Conservation (phyloP, 345 rosid species). For the Bruguiera gymnorhiza region DNA sequence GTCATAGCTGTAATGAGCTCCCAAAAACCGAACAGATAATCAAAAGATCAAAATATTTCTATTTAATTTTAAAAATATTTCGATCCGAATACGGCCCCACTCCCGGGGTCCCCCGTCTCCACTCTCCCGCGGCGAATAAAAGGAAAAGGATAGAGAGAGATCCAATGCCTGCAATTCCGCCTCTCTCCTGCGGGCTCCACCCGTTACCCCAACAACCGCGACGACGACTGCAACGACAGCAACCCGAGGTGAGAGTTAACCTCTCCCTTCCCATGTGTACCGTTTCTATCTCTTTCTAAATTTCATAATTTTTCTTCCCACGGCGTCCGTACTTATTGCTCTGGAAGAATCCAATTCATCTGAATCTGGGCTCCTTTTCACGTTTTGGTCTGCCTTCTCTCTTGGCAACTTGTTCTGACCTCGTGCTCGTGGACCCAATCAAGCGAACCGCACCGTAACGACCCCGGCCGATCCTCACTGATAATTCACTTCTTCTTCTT, state of each 20-base stretch:
- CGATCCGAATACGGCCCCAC: too few relatives aligned
- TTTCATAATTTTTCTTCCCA: neutral
- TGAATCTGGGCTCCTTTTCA: constrained; percentile 9
- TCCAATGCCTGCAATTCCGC: constrained; percentile 8
- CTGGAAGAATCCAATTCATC: neutral
- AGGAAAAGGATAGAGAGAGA: too few relatives aligned
- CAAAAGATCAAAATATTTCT: too few relatives aligned
- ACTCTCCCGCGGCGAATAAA: too few relatives aligned
- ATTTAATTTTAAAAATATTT: too few relatives aligned
- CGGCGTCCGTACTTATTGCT: constrained; percentile 1
- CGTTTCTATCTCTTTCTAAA: neutral
- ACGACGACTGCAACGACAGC: neutral
- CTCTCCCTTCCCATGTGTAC: neutral
- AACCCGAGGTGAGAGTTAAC: constrained; percentile 17
- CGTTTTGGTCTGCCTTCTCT: neutral
- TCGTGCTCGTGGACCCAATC: constrained; percentile 11
- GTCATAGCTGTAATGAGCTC: too few relatives aligned
- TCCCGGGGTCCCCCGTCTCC: too few relatives aligned
- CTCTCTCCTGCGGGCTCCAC: constrained; percentile 11
- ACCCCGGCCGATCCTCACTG: neutral
- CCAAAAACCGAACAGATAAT: too few relatives aligned
- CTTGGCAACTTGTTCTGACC: constrained; percentile 9
- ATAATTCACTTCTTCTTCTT: constrained; percentile 4
- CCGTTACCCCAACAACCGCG: too few relatives aligned
- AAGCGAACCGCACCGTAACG: neutral